phyloP scores from a whole-genome alignment of 331 rosid genomes.

The Quercus tomentella region DNA sequence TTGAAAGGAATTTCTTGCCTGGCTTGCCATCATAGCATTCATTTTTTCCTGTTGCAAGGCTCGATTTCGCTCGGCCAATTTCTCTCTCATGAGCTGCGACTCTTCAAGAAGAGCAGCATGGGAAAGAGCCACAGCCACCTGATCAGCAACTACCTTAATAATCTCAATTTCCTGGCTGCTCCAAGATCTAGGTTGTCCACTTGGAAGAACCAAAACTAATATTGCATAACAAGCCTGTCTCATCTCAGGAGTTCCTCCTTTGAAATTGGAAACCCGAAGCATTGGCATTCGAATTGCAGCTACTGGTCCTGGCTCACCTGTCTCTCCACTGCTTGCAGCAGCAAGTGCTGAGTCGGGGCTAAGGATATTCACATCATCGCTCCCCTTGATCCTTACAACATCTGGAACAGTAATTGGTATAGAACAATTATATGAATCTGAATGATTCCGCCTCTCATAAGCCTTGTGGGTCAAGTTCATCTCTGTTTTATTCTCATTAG shows the following conservation, averaged over 20 bases:
- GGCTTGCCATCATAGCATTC: conserved; percentile 98
- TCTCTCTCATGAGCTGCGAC: conserved; percentile 96
- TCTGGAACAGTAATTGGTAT: conserved; percentile 70
- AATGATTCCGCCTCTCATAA: conserved; percentile 50
- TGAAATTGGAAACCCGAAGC: conserved; percentile 88
- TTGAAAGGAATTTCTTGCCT: conserved; percentile 85
- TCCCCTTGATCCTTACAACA: conserved; percentile 58
- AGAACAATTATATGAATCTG: conserved; percentile 29
- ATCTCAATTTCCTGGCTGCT: conserved; percentile 85
- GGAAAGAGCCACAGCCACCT: conserved; percentile 97
- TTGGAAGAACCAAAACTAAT: conserved; percentile 86
- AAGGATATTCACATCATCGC: conserved; percentile 61
- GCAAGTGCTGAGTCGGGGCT: conserved; percentile 71
- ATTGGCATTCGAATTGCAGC: conserved; percentile 98
- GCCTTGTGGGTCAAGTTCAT: conserved; percentile 85
- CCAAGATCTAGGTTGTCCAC: conserved; percentile 80
- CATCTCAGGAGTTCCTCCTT: conserved; percentile 95
- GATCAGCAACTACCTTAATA: conserved; percentile 96
- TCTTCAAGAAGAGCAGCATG: conserved; percentile 98
- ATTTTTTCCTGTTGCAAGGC: conserved; percentile 84
- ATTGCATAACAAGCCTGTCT: conserved; percentile 78
- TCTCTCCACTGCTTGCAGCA: conserved; percentile 50
- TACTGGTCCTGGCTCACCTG: conserved; percentile 73
- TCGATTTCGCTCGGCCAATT: conserved; percentile 92
- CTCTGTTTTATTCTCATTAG: conserved; percentile 73